Evolutionary conservation across 768 basidiomycete species (phyloP).

Genomic region (Kwoniella bestiolae): DNA sequence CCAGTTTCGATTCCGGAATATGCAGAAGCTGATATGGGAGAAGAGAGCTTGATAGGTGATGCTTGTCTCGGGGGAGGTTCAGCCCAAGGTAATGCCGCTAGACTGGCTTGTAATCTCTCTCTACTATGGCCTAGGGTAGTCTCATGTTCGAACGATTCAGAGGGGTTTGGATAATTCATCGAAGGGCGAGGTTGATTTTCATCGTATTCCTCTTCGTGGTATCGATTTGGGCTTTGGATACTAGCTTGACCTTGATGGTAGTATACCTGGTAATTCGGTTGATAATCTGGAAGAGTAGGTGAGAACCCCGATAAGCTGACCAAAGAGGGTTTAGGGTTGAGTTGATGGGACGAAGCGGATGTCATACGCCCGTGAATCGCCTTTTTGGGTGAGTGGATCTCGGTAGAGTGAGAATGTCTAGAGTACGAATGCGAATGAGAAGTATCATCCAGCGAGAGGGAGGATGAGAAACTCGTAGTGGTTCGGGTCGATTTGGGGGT

Average conservation of each 20-base stretch:
- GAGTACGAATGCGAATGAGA: not conserved
- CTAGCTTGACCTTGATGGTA: too few relatives aligned
- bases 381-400: slow-evolving; percentile 7
- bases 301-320: not conserved
- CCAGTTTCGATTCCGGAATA: too few relatives aligned
- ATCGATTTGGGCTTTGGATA: too few relatives aligned
- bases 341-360: slow-evolving; percentile 20
- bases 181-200: not conserved
- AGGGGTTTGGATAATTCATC: not conserved
- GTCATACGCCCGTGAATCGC: slow-evolving; percentile 7
- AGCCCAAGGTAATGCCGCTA: slow-evolving; percentile 31
- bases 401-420: slow-evolving; percentile 3
- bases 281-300: not conserved
- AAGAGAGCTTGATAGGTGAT: not conserved
- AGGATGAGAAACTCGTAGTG: not conserved
- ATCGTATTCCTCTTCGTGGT: not conserved
- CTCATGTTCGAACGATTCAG: slow-evolving; percentile 13
- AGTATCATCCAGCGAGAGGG: not conserved
- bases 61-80: slow-evolving; percentile 26
- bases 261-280: not conserved
- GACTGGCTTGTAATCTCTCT: slow-evolving; percentile 1
- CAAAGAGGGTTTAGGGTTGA: not conserved
- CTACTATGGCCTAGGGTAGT: not conserved
- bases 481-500: slow-evolving; percentile 16
- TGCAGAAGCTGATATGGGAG: not conserved